These are phyloP conservation scores for Speleostelium caveatum DNA, from an alignment of 78 protist species.

Conservation along the genomic window DNA sequence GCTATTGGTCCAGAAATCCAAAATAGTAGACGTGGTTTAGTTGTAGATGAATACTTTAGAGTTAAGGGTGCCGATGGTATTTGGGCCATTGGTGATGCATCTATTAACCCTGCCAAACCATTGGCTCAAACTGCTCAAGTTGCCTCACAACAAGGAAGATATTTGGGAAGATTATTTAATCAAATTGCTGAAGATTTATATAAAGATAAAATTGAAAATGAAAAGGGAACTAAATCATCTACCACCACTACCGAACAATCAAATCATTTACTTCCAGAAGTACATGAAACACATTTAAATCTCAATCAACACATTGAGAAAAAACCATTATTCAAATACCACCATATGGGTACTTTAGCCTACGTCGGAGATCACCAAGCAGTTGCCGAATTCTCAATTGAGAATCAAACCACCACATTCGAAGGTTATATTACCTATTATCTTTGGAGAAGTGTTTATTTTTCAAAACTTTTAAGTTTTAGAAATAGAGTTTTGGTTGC, in stretches of 20 bases:
- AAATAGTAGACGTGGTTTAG: conserved; percentile 50
- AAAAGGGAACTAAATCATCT: background rate
- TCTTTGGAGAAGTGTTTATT: conserved; percentile 56
- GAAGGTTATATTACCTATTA: conserved; percentile 58
- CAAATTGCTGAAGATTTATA: conserved; percentile 30
- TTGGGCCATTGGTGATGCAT: conserved; percentile 73
- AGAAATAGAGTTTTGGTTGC: conserved; percentile 57
- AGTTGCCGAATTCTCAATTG: conserved; percentile 17
- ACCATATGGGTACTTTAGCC: conserved; percentile 67
- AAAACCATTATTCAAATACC: conserved; percentile 49
- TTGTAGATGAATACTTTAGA: conserved; percentile 71
- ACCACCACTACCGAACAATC: background rate
- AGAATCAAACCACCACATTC: conserved; percentile 4
- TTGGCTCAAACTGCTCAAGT: conserved; percentile 73
- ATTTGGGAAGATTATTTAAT: conserved; percentile 61
- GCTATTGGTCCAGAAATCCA: conserved; percentile 20
- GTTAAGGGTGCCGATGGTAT: conserved; percentile 69
- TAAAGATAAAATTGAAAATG: background rate
- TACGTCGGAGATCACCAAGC: conserved; percentile 53
- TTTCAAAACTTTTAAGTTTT: conserved; percentile 22
- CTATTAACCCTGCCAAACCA: conserved; percentile 27
- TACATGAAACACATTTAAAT: background rate
- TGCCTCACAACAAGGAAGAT: conserved; percentile 61
- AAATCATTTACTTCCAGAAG: background rate
- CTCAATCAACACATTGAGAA: background rate